phyloP scores from a whole-genome alignment of 306 rosid genomes.

The Purshia tridentata region DNA sequence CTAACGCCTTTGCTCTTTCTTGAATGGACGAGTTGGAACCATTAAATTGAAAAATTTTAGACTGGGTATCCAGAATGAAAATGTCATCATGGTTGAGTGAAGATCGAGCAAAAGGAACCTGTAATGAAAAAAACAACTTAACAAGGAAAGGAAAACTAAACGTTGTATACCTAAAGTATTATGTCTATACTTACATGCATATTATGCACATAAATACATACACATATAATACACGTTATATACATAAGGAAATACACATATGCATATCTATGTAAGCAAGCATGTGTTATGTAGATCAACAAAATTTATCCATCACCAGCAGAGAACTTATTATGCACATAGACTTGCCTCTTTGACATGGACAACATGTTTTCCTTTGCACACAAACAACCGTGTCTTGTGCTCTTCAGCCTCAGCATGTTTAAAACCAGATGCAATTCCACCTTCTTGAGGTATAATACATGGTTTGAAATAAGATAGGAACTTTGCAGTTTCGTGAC shows the following conservation, averaged over 20 bases:
- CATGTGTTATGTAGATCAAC: background rate
- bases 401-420: slow-evolving; percentile 91
- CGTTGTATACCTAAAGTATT: background rate
- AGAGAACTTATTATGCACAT: slow-evolving; percentile 24
- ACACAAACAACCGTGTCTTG: slow-evolving; percentile 63
- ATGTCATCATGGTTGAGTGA: slow-evolving; percentile 92
- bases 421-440: slow-evolving; percentile 85
- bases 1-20: slow-evolving; percentile 98
- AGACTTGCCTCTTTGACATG: slow-evolving; percentile 93
- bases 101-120: slow-evolving; percentile 88
- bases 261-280: background rate
- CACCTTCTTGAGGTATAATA: slow-evolving; percentile 96
- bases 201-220: background rate
- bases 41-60: slow-evolving; percentile 91
- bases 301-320: slow-evolving; percentile 30
- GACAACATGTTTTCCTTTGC: slow-evolving; percentile 94
- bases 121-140: slow-evolving; percentile 30
- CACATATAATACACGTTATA: background rate
- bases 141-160: slow-evolving; percentile 13
- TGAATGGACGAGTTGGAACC: slow-evolving; percentile 91
- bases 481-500: slow-evolving; percentile 90
- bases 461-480: slow-evolving; percentile 92
- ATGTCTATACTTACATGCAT: background rate
- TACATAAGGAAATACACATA: background rate
- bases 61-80: slow-evolving; percentile 85